These are phyloP conservation scores for Mycena venus DNA, from an alignment of 768 basidiomycete species.

Conservation along the genomic window DNA sequence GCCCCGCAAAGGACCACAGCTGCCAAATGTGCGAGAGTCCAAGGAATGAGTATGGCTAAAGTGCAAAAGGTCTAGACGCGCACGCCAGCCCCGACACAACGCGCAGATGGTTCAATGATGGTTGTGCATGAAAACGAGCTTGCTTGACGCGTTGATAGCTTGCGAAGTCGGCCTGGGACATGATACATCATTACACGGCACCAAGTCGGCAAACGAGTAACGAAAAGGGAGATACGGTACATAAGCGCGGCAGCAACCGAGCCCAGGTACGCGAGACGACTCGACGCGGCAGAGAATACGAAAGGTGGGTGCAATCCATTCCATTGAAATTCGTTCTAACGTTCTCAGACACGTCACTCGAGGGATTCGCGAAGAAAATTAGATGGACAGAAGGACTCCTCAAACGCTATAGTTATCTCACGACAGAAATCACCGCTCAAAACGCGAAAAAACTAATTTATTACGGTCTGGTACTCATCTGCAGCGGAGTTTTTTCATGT, in stretches of 20 bases:
- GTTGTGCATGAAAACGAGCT: background rate
- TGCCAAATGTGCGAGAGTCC: background rate
- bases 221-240: background rate
- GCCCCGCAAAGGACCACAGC: conserved; percentile 8
- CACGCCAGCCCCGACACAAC: background rate
- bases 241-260: background rate
- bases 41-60: background rate
- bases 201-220: conserved; percentile 9
- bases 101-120: background rate
- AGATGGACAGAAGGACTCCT: conserved; percentile 8
- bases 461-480: background rate
- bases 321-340: too few relatives aligned
- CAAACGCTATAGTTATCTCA: background rate
- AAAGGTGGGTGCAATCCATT: too few relatives aligned
- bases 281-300: too few relatives aligned
- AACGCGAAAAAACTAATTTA: background rate
- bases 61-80: background rate
- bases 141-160: background rate
- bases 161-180: background rate
- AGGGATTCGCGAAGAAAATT: conserved; percentile 15
- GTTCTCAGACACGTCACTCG: background rate
- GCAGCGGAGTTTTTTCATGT: background rate
- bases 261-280: background rate
- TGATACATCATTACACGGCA: background rate
- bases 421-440: background rate